Percentiles rank a stretch among this genome's conserved stretches.
Conservation (phyloP, 345 rosid genomes). For the Limnanthes douglasii region DNA sequence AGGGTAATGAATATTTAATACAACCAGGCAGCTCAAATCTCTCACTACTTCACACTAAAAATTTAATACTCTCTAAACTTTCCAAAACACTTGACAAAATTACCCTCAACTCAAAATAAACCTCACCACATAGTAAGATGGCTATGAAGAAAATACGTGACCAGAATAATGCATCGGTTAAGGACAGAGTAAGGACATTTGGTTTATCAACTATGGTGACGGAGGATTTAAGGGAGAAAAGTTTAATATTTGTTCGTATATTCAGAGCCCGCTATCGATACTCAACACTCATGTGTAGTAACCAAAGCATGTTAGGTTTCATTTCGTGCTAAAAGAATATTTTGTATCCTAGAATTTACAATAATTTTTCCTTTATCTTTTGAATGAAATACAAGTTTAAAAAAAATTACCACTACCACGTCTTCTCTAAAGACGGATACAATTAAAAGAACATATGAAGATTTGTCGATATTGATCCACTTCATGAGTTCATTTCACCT, state of each 20-base stretch:
- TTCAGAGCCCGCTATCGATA: constrained; percentile 19
- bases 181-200: constrained; percentile 41
- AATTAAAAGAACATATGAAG: constrained; percentile 23
- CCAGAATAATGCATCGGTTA: constrained; percentile 14
- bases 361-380: too few species aligned
- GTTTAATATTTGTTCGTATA: constrained; percentile 43
- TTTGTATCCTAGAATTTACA: background rate
- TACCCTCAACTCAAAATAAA: too few species aligned
- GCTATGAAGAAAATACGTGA: constrained; percentile 29
- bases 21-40: too few species aligned
- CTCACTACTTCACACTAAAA: too few species aligned
- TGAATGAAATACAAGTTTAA: too few species aligned
- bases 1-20: too few species aligned
- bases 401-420: constrained; percentile 11
- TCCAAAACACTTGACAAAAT: too few species aligned
- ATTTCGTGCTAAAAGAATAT: background rate
- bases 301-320: constrained; percentile 9
- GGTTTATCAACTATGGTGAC: constrained; percentile 45
- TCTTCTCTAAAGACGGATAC: constrained; percentile 23
- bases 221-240: constrained; percentile 32
- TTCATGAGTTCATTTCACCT: constrained; percentile 22
- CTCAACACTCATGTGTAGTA: constrained; percentile 30
- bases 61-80: too few species aligned
- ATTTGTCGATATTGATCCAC: constrained; percentile 26
- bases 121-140: constrained; percentile 9